Base-by-base conservation (phyloP, 2,329 filamentous ascomycete species). In the Botryotinia narcissicola region DNA sequence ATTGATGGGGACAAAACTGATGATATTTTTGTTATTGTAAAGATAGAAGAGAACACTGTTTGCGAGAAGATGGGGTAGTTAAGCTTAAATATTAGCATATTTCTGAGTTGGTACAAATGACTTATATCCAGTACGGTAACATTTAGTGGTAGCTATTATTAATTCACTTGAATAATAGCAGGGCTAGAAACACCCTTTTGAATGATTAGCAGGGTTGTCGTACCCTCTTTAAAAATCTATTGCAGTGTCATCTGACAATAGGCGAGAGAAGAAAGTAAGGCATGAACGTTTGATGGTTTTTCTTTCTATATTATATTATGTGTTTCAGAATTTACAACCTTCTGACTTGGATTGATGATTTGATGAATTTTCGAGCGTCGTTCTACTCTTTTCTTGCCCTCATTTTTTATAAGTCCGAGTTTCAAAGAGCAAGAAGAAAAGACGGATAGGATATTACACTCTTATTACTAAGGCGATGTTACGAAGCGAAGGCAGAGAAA, bases 401-500 rank as follows among this genome's bases (percentile, higher is more conserved):
- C 10, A 5, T 25, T 12, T 51, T 51, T 22, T 51, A 14, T 12
- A 6, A 1, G 12, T 14, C 12, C 4, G 4, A n/a, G 4, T 5
- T 1, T n/a, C 25, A n/a, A 12, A n/a, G 4, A n/a, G 48, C 10
- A n/a, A 14, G 48, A 51, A 51, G 4, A 14, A 14, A 25, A 51
- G 12, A 51, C 9, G 10, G 46, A 51, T 51, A 2, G 10, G 46
- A 51, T 25, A 0, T 4, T 51, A 25, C 10, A 51, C 10, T 51
- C 10, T n/a, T n/a, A 14, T 51, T 6, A n/a, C 25, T 5, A 1
- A 51, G 48, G 4, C 12, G 48, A 51, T 25, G 5, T 14, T 14
- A n/a, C 1, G 4, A 12, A 51, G 14, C 1, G 25, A 51, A n/a
- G 12, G 4, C 4, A 0, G 22, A 5, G 14, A 25, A n/a, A 16